phyloP scores from a whole-genome alignment of 2,329 filamentous ascomycete species.

The Stagonosporopsis vannaccii region DNA sequence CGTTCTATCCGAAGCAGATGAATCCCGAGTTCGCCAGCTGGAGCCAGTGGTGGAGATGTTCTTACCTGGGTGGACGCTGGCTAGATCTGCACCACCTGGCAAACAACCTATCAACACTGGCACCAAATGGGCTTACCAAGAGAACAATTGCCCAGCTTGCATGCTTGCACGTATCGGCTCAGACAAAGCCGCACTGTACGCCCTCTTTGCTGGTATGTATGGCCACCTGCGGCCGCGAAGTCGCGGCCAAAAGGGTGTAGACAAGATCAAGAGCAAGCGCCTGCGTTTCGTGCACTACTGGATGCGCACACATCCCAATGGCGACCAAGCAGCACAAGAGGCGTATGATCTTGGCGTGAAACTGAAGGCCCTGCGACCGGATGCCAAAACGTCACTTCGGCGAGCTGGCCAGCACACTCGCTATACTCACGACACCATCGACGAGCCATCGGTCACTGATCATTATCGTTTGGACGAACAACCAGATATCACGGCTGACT shows the following conservation, averaged over 20 bases:
- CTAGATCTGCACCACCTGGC: slow-evolving; percentile 23
- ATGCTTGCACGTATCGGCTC: slow-evolving; percentile 41
- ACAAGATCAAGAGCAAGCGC: slow-evolving; percentile 27
- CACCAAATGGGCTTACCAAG: slow-evolving; percentile 31
- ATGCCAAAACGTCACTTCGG: slow-evolving; percentile 3
- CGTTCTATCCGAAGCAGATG: slow-evolving; percentile 24
- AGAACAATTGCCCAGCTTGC: slow-evolving; percentile 38
- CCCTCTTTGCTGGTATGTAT: slow-evolving; percentile 38
- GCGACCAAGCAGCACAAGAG: slow-evolving; percentile 15
- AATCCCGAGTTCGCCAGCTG: slow-evolving; percentile 30
- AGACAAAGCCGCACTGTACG: slow-evolving; percentile 30
- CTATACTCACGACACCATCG: neutral
- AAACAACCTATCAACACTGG: slow-evolving; percentile 25
- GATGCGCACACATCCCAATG: slow-evolving; percentile 22
- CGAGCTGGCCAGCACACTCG: neutral
- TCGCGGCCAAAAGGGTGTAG: slow-evolving; percentile 12
- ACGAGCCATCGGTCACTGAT: neutral
- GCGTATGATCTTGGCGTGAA: slow-evolving; percentile 34
- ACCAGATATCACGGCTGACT: neutral
- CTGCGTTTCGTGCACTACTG: slow-evolving; percentile 37
- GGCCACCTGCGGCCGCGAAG: slow-evolving; percentile 20
- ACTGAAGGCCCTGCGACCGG: slow-evolving; percentile 22
- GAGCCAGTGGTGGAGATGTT: slow-evolving; percentile 43
- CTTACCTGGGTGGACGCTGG: slow-evolving; percentile 24
- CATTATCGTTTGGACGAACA: neutral